Percentiles rank a stretch among this genome's conserved stretches.
Conservation (phyloP, 2,329 filamentous ascomycete species). For the Botrytis cinerea region DNA sequence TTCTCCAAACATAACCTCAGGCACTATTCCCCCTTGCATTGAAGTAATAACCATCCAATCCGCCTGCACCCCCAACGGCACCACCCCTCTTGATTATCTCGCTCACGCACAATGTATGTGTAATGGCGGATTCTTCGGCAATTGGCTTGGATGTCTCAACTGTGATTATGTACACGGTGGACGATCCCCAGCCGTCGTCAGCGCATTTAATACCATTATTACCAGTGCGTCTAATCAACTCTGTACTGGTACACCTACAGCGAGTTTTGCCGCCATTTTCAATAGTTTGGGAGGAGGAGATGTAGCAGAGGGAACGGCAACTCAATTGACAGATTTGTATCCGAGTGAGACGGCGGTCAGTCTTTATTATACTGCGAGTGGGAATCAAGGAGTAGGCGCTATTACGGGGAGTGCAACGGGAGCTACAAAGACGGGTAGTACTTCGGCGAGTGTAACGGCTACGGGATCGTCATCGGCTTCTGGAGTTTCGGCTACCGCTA, state of each 20-base stretch:
- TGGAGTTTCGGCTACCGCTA: background rate
- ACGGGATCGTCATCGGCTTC: background rate
- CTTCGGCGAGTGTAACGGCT: constrained; percentile 23
- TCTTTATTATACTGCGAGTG: constrained; percentile 47
- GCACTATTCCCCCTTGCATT: constrained; percentile 43
- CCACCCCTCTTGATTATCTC: constrained; percentile 35
- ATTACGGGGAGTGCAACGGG: constrained; percentile 47
- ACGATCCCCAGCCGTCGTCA: constrained; percentile 43
- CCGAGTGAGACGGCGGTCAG: constrained; percentile 46
- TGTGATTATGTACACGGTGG: constrained; percentile 48
- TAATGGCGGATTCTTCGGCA: constrained; percentile 47
- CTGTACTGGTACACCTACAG: constrained; percentile 46
- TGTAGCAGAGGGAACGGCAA: constrained; percentile 41
- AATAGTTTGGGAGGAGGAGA: constrained; percentile 35
- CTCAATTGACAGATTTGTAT: constrained; percentile 42
- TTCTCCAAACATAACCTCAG: constrained; percentile 27
- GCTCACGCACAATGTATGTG: constrained; percentile 48
- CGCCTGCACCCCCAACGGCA: constrained; percentile 43
- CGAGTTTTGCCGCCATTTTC: constrained; percentile 44
- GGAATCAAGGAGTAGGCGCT: constrained; percentile 45
- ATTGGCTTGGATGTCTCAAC: constrained; percentile 47
- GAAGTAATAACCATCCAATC: constrained; percentile 43
- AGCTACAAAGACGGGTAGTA: constrained; percentile 41
- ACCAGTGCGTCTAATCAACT: constrained; percentile 42
- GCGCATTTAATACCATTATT: constrained; percentile 44